Percentiles rank a stretch among this genome's conserved stretches.
These are phyloP conservation scores for Hordeum marinum DNA, from an alignment of 176 grass and related monocot genomes.

Conservation along the genomic window DNA sequence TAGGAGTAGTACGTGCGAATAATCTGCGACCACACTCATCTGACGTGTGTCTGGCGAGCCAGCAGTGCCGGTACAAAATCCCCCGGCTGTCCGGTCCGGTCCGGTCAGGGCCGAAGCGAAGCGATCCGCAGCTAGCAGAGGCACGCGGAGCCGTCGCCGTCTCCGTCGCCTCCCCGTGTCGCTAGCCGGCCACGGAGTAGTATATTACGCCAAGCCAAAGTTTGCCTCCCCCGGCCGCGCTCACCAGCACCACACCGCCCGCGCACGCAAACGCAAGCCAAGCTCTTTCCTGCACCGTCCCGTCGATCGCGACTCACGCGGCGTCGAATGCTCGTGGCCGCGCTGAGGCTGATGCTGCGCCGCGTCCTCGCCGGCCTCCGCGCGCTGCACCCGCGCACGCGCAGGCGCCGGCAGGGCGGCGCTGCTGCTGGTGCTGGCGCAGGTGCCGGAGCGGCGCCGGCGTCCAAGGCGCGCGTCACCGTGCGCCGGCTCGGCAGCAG, in stretches of 20 bases:
- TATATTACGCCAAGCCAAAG: conserved; percentile 18
- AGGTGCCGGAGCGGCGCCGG: not conserved
- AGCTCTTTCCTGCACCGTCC: not conserved
- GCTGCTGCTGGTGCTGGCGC: conserved; percentile 6
- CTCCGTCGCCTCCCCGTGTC: conserved; percentile 8
- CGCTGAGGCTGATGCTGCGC: conserved; percentile 31
- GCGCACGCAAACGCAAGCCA: not conserved
- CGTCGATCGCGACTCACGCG: not conserved
- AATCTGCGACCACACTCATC: not conserved
- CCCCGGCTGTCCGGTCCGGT: too few species aligned
- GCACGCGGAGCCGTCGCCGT: conserved; percentile 21
- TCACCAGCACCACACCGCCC: not conserved
- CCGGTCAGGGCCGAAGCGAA: not conserved
- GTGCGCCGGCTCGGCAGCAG: conserved; percentile 22
- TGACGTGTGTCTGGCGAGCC: not conserved
- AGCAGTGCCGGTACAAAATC: not conserved
- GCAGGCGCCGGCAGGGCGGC: conserved; percentile 25
- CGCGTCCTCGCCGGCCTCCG: conserved; percentile 32
- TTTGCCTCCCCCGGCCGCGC: not conserved
- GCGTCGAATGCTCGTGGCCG: conserved; percentile 6
- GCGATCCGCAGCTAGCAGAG: not conserved
- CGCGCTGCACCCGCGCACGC: conserved; percentile 43
- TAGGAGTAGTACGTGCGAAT: not conserved
- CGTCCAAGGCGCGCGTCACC: conserved; percentile 38
- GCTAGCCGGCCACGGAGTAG: not conserved